Evolutionary conservation across 768 basidiomycete species (phyloP), one percentile per base, ranked within the genome.

Genomic region (Hirschioporus abietinus): DNA sequence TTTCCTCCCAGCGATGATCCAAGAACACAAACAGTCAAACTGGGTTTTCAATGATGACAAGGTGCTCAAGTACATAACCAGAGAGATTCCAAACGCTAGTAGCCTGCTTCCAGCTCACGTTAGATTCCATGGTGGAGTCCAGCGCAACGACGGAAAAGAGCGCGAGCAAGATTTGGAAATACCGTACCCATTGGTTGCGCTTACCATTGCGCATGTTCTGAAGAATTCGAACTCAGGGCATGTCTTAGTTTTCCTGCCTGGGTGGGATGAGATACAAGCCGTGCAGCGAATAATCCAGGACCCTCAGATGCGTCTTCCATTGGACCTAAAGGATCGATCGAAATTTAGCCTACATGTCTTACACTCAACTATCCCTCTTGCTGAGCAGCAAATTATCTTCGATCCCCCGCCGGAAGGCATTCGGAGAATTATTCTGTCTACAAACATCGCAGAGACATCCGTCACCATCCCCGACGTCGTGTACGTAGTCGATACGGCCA

Each of bases 381-480:
- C 85, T 0, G 95, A 97, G 71, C 96, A 98, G 73, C 92, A 95
- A 74, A 82, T 87, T 66, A 90, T 98, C 64, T 97, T 97, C 73
- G 88, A 92, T 24, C 91, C 93, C 0, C 90, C 95, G 7, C 83
- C 88, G 0, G 68, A 74, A 1, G 93, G 93, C 10, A 82, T 93
- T 23, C 88, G 95, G 65, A 87, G 95, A 26, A 83, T 99, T 72
- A 96, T 99, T 70, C 82, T 98, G 62, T 86, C 95, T 5, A 99
- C 96, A 52, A 97, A 97, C 74, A 95, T 97, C 60, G 95, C 95
- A 15, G 96, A 98, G 77, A 96, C 95, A 2, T 95, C 93, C 4
- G 83, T 97, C 70, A 98, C 96, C 4, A 96, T 98, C 70, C 95
- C 95, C 0, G 93, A 96, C 70, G 93, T 97, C 26, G 93, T 96